Conservation (phyloP, 2,329 filamentous ascomycete genomes). For the Parasarocladium wereldwijsianum region DNA sequence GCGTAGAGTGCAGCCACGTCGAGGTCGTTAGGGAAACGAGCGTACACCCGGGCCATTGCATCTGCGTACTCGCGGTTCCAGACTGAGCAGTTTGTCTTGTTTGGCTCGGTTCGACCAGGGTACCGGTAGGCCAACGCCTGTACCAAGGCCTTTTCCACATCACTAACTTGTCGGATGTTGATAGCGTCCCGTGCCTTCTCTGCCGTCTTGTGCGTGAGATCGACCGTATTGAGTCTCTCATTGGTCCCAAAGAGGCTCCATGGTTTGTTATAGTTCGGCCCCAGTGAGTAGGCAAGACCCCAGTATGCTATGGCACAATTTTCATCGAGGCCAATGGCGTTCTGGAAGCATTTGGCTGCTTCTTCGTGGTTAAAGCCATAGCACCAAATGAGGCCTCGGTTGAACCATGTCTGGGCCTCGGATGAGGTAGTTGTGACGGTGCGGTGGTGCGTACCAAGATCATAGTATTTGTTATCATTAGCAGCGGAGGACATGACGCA, state of each 20-base stretch:
- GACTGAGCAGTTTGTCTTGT: constrained; percentile 28
- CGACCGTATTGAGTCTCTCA: constrained; percentile 38
- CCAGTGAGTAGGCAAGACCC: constrained; percentile 56
- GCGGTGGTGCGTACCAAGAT: constrained; percentile 46
- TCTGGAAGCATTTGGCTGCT: constrained; percentile 47
- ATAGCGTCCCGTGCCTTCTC: constrained; percentile 11
- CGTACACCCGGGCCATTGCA: constrained; percentile 23
- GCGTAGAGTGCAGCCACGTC: constrained; percentile 22
- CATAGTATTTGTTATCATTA: constrained; percentile 28
- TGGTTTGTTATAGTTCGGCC: constrained; percentile 65
- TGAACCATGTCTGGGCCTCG: constrained; percentile 51
- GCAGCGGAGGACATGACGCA: too few species aligned
- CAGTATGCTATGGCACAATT: constrained; percentile 50
- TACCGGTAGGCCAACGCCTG: constrained; percentile 47
- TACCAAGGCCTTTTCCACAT: constrained; percentile 46
- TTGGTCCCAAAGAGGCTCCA: constrained; percentile 55
- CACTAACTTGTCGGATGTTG: constrained; percentile 5
- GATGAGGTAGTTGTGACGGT: constrained; percentile 34
- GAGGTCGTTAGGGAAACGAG: constrained; percentile 22
- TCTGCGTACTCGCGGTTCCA: constrained; percentile 21
- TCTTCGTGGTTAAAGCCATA: constrained; percentile 70
- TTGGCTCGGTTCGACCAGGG: constrained; percentile 29
- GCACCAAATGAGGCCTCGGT: constrained; percentile 57
- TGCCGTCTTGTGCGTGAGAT: constrained; percentile 15
- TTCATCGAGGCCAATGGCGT: constrained; percentile 37